Evolutionary conservation across 1,284 basidiomycete species (phyloP).

Genomic region (Phylloboletellus chloephorus): DNA sequence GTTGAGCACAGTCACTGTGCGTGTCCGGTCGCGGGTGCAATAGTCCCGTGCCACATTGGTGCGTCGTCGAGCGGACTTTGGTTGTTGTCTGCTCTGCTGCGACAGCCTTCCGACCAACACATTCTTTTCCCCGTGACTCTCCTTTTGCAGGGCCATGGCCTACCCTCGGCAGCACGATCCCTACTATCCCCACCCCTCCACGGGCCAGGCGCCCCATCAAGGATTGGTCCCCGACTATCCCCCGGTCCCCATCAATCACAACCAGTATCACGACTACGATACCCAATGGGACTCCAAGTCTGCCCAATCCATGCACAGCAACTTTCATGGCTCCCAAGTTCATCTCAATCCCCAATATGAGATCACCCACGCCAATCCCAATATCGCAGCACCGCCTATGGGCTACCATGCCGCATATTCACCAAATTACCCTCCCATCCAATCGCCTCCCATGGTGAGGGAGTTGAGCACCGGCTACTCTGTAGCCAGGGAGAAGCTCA

Average conservation of each 20-base stretch:
- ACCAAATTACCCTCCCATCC: conserved; percentile 50
- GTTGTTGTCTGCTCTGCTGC: not conserved
- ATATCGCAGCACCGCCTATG: conserved; percentile 40
- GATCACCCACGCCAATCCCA: conserved; percentile 45
- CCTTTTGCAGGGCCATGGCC: conserved; percentile 39
- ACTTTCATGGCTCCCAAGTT: conserved; percentile 60
- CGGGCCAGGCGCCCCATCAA: conserved; percentile 27
- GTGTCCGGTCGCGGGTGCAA: no score
- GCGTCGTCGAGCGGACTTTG: conserved; percentile 20
- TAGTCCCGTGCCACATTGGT: no score
- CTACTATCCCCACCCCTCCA: conserved; percentile 26
- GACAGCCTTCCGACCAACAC: conserved; percentile 1
- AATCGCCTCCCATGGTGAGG: conserved; percentile 43
- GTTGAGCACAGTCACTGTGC: no score
- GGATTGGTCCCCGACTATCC: conserved; percentile 37
- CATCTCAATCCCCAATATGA: conserved; percentile 62
- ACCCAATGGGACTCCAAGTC: conserved; percentile 59
- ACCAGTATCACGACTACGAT: conserved; percentile 40
- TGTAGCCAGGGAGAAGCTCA: conserved; percentile 65
- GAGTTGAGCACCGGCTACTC: conserved; percentile 59
- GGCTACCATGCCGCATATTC: conserved; percentile 40
- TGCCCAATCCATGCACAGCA: conserved; percentile 56
- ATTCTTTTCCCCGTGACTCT: not conserved
- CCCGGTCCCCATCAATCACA: conserved; percentile 17
- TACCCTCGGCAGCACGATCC: conserved; percentile 46